Evolutionary conservation across 2,329 filamentous ascomycete species (phyloP).

Genomic region (Curvularia eragrostidis): DNA sequence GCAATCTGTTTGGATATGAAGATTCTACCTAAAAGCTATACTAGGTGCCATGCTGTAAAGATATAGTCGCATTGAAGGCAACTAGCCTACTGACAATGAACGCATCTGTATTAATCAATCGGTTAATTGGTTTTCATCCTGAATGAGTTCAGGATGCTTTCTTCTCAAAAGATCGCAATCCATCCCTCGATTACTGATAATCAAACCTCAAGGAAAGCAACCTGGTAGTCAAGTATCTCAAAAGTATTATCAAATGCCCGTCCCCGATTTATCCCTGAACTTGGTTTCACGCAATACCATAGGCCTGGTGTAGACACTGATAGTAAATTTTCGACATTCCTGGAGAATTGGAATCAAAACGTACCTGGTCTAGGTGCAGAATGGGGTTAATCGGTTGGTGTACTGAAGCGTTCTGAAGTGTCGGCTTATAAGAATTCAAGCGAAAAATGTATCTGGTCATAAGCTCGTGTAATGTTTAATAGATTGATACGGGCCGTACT

Average conservation of each 20-base stretch:
- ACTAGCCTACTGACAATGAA: too few relatives aligned
- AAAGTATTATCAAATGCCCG: background rate
- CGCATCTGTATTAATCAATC: too few relatives aligned
- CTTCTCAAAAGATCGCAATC: background rate
- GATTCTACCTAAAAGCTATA: too few relatives aligned
- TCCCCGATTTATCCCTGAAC: background rate
- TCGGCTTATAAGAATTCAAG: constrained; percentile 43
- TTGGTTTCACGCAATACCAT: constrained; percentile 22
- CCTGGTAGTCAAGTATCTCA: background rate
- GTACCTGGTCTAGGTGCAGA: constrained; percentile 38
- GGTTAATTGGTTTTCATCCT: too few relatives aligned
- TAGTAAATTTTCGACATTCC: too few relatives aligned
- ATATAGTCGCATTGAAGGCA: too few relatives aligned
- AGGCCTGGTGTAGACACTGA: too few relatives aligned
- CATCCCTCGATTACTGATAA: background rate
- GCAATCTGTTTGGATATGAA: too few relatives aligned
- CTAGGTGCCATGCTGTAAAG: too few relatives aligned
- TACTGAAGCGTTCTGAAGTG: too few relatives aligned
- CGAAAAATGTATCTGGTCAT: constrained; percentile 43
- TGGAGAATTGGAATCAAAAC: too few relatives aligned
- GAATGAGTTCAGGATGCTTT: background rate
- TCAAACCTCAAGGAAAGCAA: background rate
- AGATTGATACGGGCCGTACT: background rate
- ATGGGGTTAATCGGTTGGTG: constrained; percentile 37
- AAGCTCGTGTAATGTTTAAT: constrained; percentile 43